Evolutionary conservation across 345 rosid species (phyloP), one percentile per base, ranked within the genome.

Genomic region (Arabidopsis suecica): DNA sequence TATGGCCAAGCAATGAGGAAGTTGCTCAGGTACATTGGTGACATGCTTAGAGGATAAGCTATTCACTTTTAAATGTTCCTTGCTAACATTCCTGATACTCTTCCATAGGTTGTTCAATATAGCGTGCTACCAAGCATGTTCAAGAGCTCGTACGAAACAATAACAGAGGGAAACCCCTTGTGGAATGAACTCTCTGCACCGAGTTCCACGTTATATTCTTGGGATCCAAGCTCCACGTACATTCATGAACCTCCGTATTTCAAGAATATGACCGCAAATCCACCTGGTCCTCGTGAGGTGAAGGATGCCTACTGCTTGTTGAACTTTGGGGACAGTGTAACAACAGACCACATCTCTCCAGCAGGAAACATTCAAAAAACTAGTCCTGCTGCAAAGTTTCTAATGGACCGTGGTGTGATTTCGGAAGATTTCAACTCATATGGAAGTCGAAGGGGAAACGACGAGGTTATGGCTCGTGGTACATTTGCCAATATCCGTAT

Each of bases 341-440:
- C 97, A 14, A 91, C 97, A 6, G 97, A 93, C 72, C 98, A 89
- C 77, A 89, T 91, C 77, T 89, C 97, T 50, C 98, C 96, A 2
- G 91, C 97, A 0, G 98, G 97, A 28, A 89, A 88, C 49, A 93
- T 93, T 78, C 89, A 91, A 72, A 88, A 86, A 73, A 87, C 73
- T 62, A 90, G 95, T 78, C 91, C 97, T 2, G 93, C 97, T 61
- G 96, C 97, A 0, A 84, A 83, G 82, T 93, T 65, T 76, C 85
- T 90, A 41, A 77, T 88, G 75, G 91, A 90, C 12, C 85, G 80
- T 8, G 90, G 95, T 34, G 96, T 93, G 71, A 79, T 78, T 53
- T 65, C 11, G 33, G 81, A 81, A 40, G 86, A 90, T 73, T 90
- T 90, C 75, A 93, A 93, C 76, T 90, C 97, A 14, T 93, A 89